Percentiles rank a stretch among this genome's conserved stretches.
Conservation (phyloP, 345 rosid genomes). For the Raphanus raphanistrum region DNA sequence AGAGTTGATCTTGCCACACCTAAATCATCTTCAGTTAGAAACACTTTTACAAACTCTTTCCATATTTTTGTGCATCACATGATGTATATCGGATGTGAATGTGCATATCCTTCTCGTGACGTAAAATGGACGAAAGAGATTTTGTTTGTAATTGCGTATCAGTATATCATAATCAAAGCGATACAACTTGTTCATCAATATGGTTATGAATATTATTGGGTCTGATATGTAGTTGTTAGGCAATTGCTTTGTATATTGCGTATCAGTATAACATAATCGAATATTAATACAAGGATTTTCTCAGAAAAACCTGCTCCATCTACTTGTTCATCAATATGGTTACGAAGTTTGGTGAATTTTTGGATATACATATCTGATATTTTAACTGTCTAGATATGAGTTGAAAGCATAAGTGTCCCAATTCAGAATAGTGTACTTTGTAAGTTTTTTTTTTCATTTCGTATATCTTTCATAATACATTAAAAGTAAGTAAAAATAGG, state of each 20-base stretch:
- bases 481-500: no score
- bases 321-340: background rate
- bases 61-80: slow-evolving; percentile 24
- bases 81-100: slow-evolving; percentile 1
- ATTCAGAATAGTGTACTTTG: background rate
- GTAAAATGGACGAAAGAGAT: background rate
- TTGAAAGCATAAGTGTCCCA: background rate
- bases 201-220: background rate
- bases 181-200: background rate
- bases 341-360: background rate
- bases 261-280: background rate
- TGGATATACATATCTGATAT: background rate
- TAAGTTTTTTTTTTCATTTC: background rate
- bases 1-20: slow-evolving; percentile 22
- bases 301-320: background rate
- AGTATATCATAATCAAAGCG: background rate
- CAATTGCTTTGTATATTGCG: background rate
- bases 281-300: background rate
- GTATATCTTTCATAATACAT: background rate
- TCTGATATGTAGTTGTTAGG: background rate
- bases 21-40: slow-evolving; percentile 27
- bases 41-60: slow-evolving; percentile 10
- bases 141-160: background rate
- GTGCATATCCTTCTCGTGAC: slow-evolving; percentile 25
- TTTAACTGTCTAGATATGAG: background rate